These are phyloP conservation scores for Tetrahymena thermophila DNA, from an alignment of 73 alveolate species.

Conservation along the genomic window DNA sequence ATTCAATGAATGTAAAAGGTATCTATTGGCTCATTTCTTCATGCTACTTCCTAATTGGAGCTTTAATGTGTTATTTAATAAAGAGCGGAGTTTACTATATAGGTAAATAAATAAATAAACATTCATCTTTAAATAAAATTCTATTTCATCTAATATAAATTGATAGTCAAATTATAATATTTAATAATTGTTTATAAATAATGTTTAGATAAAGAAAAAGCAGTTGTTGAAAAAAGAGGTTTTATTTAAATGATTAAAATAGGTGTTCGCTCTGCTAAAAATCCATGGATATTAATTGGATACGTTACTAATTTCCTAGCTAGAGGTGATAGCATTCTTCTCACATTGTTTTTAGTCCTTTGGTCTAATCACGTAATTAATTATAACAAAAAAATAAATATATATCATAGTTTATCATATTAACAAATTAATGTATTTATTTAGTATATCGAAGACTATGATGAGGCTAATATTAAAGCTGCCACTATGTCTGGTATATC, in stretches of 20 bases:
- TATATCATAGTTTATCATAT: no score
- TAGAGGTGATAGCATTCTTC: conserved; percentile 36
- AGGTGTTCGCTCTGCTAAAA: conserved; percentile 29
- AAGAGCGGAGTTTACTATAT: not conserved
- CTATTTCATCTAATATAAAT: not conserved
- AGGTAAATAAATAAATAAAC: not conserved
- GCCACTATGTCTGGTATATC: conserved; percentile 36
- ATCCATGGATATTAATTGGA: conserved; percentile 35
- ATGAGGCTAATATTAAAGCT: conserved; percentile 38
- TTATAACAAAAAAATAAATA: not conserved
- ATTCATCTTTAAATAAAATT: no score
- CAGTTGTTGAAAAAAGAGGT: not conserved
- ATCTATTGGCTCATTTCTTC: not conserved
- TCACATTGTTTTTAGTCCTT: conserved; percentile 24
- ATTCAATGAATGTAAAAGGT: not conserved
- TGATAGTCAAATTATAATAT: not conserved
- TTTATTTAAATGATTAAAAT: conserved; percentile 14
- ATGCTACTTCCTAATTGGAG: not conserved
- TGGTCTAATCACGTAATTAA: conserved; percentile 35
- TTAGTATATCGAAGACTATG: conserved; percentile 12
- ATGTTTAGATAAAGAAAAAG: not conserved
- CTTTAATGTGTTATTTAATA: not conserved
- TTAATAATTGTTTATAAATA: not conserved
- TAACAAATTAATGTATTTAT: no score
- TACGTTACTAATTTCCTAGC: conserved; percentile 41